Percentiles rank a stretch among this genome's conserved stretches.
Evolutionary conservation across 495 filamentous ascomycete genomes (phyloP).

Genomic region (Tuber indicum): DNA sequence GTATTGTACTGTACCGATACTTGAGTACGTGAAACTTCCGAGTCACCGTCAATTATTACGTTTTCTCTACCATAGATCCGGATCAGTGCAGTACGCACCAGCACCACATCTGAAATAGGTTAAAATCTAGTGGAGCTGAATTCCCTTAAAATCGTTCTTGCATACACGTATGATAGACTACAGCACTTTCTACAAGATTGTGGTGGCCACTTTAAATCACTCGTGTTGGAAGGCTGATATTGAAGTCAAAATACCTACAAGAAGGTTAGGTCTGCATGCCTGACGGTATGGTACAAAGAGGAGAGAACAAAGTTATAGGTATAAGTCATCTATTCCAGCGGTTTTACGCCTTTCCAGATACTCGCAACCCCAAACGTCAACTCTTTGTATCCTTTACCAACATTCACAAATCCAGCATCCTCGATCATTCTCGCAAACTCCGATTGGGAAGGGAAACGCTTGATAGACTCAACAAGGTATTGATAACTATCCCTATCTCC

Average conservation of each 20-base stretch:
- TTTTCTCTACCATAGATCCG: neutral
- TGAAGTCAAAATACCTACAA: neutral
- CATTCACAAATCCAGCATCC: conserved; percentile 78
- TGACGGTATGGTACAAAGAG: neutral
- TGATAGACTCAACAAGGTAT: conserved; percentile 97
- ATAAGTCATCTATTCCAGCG: conserved; percentile 14
- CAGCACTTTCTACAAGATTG: neutral
- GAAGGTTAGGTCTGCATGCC: neutral
- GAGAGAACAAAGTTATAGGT: neutral
- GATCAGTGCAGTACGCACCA: neutral
- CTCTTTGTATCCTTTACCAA: conserved; percentile 73
- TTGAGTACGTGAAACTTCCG: neutral
- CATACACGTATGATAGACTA: no score
- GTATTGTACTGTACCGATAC: no score
- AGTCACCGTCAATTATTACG: neutral
- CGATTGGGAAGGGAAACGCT: conserved; percentile 77
- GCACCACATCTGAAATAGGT: neutral
- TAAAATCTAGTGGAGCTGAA: neutral
- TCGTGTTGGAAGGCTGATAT: neutral
- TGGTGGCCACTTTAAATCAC: neutral
- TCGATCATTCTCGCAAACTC: conserved; percentile 82
- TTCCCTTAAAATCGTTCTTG: neutral
- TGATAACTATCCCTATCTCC: conserved; percentile 94
- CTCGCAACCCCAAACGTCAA: conserved; percentile 86
- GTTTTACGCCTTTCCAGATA: conserved; percentile 92